These are phyloP conservation scores for Sclerotiophoma versabilis DNA, from an alignment of 2,329 filamentous ascomycete genomes.

Conservation along the genomic window DNA sequence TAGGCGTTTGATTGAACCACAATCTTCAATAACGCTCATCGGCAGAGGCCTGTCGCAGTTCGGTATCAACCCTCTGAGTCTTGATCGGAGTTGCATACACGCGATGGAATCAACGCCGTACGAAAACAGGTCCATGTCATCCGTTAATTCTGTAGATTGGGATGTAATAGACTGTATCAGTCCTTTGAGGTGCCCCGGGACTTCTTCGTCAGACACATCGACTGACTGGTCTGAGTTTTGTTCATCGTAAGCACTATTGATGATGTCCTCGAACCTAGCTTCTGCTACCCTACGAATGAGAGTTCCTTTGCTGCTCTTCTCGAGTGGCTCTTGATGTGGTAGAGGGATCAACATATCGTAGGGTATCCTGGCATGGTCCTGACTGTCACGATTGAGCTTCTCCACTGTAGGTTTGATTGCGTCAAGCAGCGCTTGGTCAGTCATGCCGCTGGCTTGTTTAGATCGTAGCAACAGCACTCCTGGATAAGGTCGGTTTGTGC, in stretches of 20 bases:
- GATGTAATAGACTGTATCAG: constrained; percentile 34
- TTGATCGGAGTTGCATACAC: constrained; percentile 60
- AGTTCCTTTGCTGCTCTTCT: constrained; percentile 70
- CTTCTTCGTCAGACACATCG: constrained; percentile 37
- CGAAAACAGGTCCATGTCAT: constrained; percentile 62
- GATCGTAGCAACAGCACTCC: constrained; percentile 64
- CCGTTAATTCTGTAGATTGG: constrained; percentile 28
- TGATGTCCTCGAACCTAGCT: constrained; percentile 55
- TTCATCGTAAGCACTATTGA: constrained; percentile 56
- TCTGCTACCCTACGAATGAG: constrained; percentile 62
- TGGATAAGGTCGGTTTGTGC: constrained; percentile 62
- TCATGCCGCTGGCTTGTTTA: constrained; percentile 26
- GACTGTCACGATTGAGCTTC: constrained; percentile 57
- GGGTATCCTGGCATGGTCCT: constrained; percentile 60
- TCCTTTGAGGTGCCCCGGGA: constrained; percentile 29
- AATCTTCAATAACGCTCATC: constrained; percentile 67
- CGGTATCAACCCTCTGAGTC: constrained; percentile 48
- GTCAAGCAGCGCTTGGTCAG: constrained; percentile 51
- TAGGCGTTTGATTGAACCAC: constrained; percentile 59
- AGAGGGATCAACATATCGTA: constrained; percentile 61
- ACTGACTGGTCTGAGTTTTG: constrained; percentile 21
- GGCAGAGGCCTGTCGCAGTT: constrained; percentile 53
- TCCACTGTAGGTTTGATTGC: constrained; percentile 56
- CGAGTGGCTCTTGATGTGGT: constrained; percentile 48
- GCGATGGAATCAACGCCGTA: constrained; percentile 68